Evolutionary conservation across 371 early-diverging fungal species (phyloP).

Genomic region (Mortierella sp.): DNA sequence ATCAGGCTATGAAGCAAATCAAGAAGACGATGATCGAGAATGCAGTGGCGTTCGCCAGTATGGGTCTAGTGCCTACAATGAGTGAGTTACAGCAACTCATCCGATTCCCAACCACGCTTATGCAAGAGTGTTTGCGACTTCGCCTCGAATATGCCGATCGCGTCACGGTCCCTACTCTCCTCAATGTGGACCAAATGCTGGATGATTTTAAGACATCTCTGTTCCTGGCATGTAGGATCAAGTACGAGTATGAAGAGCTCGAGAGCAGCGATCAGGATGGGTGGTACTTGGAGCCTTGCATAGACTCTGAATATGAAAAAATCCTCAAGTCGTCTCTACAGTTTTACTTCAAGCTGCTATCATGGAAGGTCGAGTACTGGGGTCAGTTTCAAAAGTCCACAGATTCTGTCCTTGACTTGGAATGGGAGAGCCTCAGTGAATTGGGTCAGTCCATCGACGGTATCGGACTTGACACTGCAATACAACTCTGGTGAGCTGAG

Average conservation of each 20-base stretch:
- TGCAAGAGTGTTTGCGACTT: constrained; percentile 83
- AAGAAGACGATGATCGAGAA: constrained; percentile 78
- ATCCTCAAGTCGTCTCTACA: constrained; percentile 79
- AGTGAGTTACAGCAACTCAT: constrained; percentile 78
- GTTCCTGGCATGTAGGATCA: constrained; percentile 79
- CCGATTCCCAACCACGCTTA: constrained; percentile 81
- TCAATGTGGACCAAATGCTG: constrained; percentile 84
- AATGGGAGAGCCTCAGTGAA: constrained; percentile 83
- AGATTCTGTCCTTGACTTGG: constrained; percentile 85
- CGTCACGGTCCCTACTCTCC: constrained; percentile 75
- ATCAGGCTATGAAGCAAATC: constrained; percentile 67
- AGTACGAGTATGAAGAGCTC: constrained; percentile 75
- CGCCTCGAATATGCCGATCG: constrained; percentile 82
- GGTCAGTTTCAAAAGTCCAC: constrained; percentile 64
- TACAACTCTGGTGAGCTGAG: constrained; percentile 77
- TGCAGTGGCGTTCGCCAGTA: constrained; percentile 69
- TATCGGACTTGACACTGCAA: constrained; percentile 81
- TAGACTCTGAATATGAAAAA: constrained; percentile 76
- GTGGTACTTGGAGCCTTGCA: constrained; percentile 76
- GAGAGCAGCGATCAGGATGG: constrained; percentile 69
- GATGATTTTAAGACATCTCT: constrained; percentile 84
- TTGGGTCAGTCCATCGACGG: constrained; percentile 79
- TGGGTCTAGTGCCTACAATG: constrained; percentile 79
- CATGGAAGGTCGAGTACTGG: constrained; percentile 74
- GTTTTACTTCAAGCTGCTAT: constrained; percentile 85